These are phyloP conservation scores for Saturnispora dispora DNA, from an alignment of 805 yeast genomes.

Conservation along the genomic window DNA sequence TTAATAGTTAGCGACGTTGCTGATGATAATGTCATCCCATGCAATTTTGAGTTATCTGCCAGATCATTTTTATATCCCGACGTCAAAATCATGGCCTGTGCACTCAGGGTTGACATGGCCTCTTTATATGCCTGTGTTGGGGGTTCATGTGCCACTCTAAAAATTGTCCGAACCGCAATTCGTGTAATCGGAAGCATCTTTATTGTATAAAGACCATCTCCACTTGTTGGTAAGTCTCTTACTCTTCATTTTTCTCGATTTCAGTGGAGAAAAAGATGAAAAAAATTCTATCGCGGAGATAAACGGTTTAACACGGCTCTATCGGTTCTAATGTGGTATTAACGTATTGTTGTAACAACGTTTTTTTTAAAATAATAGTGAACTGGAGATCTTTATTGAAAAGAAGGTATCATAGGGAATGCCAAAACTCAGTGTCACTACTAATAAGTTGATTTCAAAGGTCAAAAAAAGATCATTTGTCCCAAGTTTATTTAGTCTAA, in stretches of 20 bases:
- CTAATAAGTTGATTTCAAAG: neutral
- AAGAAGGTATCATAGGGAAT: neutral
- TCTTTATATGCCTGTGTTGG: constrained; percentile 25
- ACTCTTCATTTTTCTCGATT: neutral
- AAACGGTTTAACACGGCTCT: neutral
- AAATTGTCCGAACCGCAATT: constrained; percentile 1
- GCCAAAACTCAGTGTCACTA: neutral
- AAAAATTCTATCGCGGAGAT: neutral
- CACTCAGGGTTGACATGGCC: constrained; percentile 29
- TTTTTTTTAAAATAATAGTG: neutral
- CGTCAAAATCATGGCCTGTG: constrained; percentile 51
- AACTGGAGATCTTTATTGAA: neutral
- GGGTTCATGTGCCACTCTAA: constrained; percentile 16
- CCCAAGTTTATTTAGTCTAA: neutral
- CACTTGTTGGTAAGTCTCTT: neutral
- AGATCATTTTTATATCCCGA: constrained; percentile 29
- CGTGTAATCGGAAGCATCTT: neutral
- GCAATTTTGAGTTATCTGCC: constrained; percentile 26
- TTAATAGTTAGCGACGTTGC: constrained; percentile 71
- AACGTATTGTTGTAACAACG: neutral
- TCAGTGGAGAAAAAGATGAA: neutral
- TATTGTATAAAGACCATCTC: neutral
- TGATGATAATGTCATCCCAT: constrained; percentile 82
- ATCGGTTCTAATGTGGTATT: neutral
- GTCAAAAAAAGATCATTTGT: neutral